Evolutionary conservation across 495 filamentous ascomycete species (phyloP).

Genomic region (Annulohypoxylon stygium): DNA sequence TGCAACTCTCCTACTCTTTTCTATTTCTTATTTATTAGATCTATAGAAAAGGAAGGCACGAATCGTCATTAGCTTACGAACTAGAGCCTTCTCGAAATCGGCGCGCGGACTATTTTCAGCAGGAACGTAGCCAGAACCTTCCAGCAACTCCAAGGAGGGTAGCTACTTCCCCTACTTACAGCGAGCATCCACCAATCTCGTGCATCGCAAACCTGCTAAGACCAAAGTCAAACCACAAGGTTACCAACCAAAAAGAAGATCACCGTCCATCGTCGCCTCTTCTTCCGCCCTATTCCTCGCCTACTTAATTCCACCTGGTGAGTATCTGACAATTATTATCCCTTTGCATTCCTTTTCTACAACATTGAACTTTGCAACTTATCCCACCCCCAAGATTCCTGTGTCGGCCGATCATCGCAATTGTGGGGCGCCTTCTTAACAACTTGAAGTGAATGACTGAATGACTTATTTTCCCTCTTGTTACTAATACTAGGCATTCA

Average conservation of each 20-base stretch:
- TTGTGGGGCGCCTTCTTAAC: slow-evolving; percentile 41
- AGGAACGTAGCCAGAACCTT: slow-evolving; percentile 49
- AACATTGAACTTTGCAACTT: not conserved
- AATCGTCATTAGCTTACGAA: not conserved
- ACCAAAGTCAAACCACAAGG: slow-evolving; percentile 5
- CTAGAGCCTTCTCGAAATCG: slow-evolving; percentile 49
- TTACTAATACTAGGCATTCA: slow-evolving; percentile 27
- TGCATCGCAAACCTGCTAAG: slow-evolving; percentile 22
- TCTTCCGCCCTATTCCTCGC: slow-evolving; percentile 15
- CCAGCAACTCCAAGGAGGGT: slow-evolving; percentile 39
- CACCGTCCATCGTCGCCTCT: slow-evolving; percentile 25
- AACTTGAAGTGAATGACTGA: not conserved
- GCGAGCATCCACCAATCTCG: slow-evolving; percentile 38
- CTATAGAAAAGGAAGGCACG: slow-evolving; percentile 1
- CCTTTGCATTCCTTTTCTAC: slow-evolving; percentile 10
- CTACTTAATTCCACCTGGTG: slow-evolving; percentile 33
- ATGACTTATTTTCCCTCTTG: slow-evolving; percentile 40
- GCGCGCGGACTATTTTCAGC: slow-evolving; percentile 38
- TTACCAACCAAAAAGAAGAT: not conserved
- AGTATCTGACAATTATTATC: slow-evolving; percentile 15
- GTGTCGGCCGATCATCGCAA: slow-evolving; percentile 33
- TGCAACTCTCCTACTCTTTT: slow-evolving; percentile 1
- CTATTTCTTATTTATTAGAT: slow-evolving; percentile 3
- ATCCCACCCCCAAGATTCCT: slow-evolving; percentile 6
- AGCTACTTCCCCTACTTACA: slow-evolving; percentile 19